These are phyloP conservation scores for Ceratocystis lukuohia DNA, from an alignment of 2,329 filamentous ascomycete genomes.

Conservation along the genomic window DNA sequence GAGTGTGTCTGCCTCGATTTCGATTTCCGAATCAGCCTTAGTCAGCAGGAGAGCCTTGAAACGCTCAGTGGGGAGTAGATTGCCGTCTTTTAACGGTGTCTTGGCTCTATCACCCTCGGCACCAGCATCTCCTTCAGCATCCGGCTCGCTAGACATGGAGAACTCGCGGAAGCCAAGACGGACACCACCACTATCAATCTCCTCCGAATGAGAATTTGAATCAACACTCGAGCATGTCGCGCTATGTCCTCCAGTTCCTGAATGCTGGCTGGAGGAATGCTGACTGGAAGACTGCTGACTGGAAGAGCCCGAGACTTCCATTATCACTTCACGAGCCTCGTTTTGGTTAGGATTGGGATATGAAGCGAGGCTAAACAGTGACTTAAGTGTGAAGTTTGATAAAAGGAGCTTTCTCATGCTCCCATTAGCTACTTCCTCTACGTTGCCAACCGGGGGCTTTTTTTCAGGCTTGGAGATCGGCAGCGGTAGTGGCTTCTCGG, in stretches of 20 bases:
- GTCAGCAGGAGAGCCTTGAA: background rate
- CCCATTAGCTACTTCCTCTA: background rate
- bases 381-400: constrained; percentile 30
- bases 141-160: background rate
- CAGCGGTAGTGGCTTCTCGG: background rate
- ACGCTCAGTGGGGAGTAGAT: background rate
- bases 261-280: background rate
- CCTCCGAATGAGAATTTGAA: background rate
- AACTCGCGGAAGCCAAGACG: background rate
- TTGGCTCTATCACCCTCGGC: background rate
- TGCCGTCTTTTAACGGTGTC: background rate
- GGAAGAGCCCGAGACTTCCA: constrained; percentile 27
- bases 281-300: constrained; percentile 22
- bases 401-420: constrained; percentile 8
- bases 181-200: background rate
- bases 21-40: background rate
- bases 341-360: constrained; percentile 43
- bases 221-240: background rate
- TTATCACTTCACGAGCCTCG: constrained; percentile 28
- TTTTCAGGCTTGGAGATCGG: background rate
- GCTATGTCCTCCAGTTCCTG: background rate
- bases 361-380: constrained; percentile 40
- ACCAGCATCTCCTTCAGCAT: background rate
- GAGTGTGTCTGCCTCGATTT: background rate
- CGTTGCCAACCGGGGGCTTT: background rate